These are phyloP conservation scores for Selaginella moellendorffii DNA, from an alignment of 75 land plant genomes.

Conservation along the genomic window DNA sequence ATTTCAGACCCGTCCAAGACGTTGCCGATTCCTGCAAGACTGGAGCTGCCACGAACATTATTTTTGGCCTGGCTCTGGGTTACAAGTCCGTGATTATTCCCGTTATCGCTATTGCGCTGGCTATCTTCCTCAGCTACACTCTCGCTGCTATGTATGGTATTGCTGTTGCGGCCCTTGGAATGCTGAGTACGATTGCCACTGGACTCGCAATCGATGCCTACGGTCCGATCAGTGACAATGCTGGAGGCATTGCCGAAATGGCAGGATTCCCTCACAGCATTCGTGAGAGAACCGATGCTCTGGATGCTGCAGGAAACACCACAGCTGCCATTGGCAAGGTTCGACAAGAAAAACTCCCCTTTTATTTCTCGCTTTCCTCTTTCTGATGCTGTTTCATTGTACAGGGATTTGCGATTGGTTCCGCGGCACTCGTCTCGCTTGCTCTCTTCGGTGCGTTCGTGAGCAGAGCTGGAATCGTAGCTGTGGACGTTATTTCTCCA, in stretches of 20 bases:
- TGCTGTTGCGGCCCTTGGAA: slow-evolving; percentile 70
- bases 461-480: slow-evolving; percentile 44
- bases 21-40: slow-evolving; percentile 75
- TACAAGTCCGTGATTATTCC: slow-evolving; percentile 80
- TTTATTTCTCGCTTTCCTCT: background rate
- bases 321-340: slow-evolving; percentile 91
- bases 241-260: slow-evolving; percentile 87
- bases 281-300: slow-evolving; percentile 67
- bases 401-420: slow-evolving; percentile 67
- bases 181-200: slow-evolving; percentile 77
- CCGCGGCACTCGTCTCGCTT: slow-evolving; percentile 64
- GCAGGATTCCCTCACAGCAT: slow-evolving; percentile 66
- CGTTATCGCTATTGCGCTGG: slow-evolving; percentile 59
- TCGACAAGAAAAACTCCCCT: background rate
- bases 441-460: slow-evolving; percentile 76
- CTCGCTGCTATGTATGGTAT: slow-evolving; percentile 79
- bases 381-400: background rate
- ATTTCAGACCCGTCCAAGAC: slow-evolving; percentile 70
- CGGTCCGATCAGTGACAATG: slow-evolving; percentile 88
- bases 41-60: slow-evolving; percentile 78
- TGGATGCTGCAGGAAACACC: slow-evolving; percentile 85
- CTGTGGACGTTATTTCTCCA: slow-evolving; percentile 47
- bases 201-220: slow-evolving; percentile 76
- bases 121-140: slow-evolving; percentile 59
- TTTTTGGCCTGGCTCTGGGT: slow-evolving; percentile 66